Evolutionary conservation across 352 stramenopile genomes (phyloP), one percentile per base, ranked within the genome.

Genomic region (Phytophthora sp.): DNA sequence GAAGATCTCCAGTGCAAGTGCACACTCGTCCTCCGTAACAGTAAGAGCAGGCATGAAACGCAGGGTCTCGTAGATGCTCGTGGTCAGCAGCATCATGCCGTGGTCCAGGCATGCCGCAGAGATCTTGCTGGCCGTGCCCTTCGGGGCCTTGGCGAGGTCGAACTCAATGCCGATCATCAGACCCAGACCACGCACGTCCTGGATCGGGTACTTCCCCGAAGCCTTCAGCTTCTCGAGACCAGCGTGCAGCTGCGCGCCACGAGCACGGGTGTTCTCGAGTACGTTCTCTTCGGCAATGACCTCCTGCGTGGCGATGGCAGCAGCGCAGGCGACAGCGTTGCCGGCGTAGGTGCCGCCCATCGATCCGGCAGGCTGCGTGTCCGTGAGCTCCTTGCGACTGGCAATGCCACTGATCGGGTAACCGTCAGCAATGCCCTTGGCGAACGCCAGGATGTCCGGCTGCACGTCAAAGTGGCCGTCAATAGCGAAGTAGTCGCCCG

Each of bases 121-220:
- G 5, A 98, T 69, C 43, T 82, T 82, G 46, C 50, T 79, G 15
- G 91, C 91, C 24, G 85, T 87, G 2, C 89, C 90, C 10, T 74
- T 72, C 1, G 79, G 61, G 9, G 68, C 61, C n/a, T 74, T 61
- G 31, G 79, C 63, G 12, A 66, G 42, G 66, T 94, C 79, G 46
- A 98, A 98, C 70, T 98, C 93, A 48, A 98, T 74, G 11, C 87
- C 95, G 13, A 97, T 76, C 92, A 98, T 98, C 43, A 98, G 66
- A 9, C 95, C 95, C n/a, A 97, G 69, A 10, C 93, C 95, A 56
- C 95, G 88, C 9, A 98, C 78, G 39, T 98, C 92, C 53, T 60
- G 42, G 44, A 95, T 92, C 48, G 87, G 78, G 69, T 94, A 91
- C 37, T 87, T 82, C 28, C 76, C 83, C 6, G 82, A 91, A 3